Evolutionary conservation across 352 stramenopile species (phyloP).

Genomic region (Globisporangium takayamanum): DNA sequence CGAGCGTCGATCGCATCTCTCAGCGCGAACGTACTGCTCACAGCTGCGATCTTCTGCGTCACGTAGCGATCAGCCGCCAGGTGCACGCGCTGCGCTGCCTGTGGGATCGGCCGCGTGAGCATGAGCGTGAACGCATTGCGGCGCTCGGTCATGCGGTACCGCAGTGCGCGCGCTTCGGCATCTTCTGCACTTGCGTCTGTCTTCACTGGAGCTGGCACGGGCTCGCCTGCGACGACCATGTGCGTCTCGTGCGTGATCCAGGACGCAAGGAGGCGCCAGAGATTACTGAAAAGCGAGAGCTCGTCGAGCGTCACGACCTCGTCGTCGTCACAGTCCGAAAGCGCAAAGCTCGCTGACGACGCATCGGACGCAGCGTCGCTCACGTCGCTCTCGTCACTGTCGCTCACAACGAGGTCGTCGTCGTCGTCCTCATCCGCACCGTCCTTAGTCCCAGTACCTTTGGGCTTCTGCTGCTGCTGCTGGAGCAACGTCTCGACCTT

Average conservation of each 20-base stretch:
- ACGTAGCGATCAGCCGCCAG: slow-evolving; percentile 46
- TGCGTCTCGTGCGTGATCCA: slow-evolving; percentile 75
- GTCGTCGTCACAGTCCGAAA: slow-evolving; percentile 68
- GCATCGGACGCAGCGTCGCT: slow-evolving; percentile 20
- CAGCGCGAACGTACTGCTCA: slow-evolving; percentile 53
- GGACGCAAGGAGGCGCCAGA: slow-evolving; percentile 60
- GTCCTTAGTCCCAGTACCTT: slow-evolving; percentile 26
- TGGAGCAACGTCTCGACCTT: slow-evolving; percentile 7
- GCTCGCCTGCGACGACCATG: slow-evolving; percentile 36
- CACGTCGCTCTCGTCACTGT: slow-evolving; percentile 45
- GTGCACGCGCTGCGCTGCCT: slow-evolving; percentile 41
- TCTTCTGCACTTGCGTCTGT: slow-evolving; percentile 12
- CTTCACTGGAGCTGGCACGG: slow-evolving; percentile 15
- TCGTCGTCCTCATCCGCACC: slow-evolving; percentile 32
- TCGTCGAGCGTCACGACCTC: slow-evolving; percentile 64
- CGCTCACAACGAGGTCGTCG: slow-evolving; percentile 55
- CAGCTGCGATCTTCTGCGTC: slow-evolving; percentile 45
- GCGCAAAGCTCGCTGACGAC: slow-evolving; percentile 51
- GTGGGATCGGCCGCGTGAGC: slow-evolving; percentile 41
- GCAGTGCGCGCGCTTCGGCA: slow-evolving; percentile 31
- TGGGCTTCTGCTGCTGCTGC: slow-evolving; percentile 20
- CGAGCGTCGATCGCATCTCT: slow-evolving; percentile 59
- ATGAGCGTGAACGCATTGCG: slow-evolving; percentile 66
- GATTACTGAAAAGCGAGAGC: slow-evolving; percentile 59
- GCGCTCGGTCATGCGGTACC: slow-evolving; percentile 50